phyloP scores from a whole-genome alignment of 805 yeast genomes.

The Saccharomycopsis lassenensis region DNA sequence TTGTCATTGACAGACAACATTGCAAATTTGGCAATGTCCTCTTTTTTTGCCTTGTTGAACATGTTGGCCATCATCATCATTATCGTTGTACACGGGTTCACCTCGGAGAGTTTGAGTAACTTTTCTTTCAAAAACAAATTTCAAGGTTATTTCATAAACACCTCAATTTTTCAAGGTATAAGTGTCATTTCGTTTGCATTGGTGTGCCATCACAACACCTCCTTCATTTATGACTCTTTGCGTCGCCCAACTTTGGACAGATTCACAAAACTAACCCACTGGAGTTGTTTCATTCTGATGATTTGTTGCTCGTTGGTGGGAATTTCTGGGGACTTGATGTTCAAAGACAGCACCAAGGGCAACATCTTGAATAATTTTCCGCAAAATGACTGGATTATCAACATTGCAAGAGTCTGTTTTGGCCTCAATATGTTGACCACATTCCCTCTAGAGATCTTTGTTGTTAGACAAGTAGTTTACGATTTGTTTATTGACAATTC shows the following conservation, averaged over 20 bases:
- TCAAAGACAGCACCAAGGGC: slow-evolving; percentile 73
- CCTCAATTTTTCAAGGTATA: slow-evolving; percentile 73
- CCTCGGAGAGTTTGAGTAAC: slow-evolving; percentile 10
- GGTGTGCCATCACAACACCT: slow-evolving; percentile 91
- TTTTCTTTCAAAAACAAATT: slow-evolving; percentile 28
- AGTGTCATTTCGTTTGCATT: slow-evolving; percentile 93
- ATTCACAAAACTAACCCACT: slow-evolving; percentile 70
- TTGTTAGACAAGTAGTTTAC: slow-evolving; percentile 74
- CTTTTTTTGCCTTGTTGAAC: slow-evolving; percentile 74
- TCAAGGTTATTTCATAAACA: slow-evolving; percentile 30
- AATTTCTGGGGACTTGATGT: slow-evolving; percentile 61
- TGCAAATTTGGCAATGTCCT: slow-evolving; percentile 75
- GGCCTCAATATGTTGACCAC: slow-evolving; percentile 91
- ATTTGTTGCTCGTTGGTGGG: slow-evolving; percentile 72
- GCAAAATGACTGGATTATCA: slow-evolving; percentile 59
- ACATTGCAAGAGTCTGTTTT: slow-evolving; percentile 81
- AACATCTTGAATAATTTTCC: slow-evolving; percentile 84
- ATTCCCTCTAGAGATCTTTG: slow-evolving; percentile 83
- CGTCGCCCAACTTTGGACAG: slow-evolving; percentile 64
- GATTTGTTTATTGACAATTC: slow-evolving; percentile 34
- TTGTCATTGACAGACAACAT: slow-evolving; percentile 72
- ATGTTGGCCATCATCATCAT: slow-evolving; percentile 71
- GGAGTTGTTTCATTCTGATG: slow-evolving; percentile 74
- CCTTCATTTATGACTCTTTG: slow-evolving; percentile 79
- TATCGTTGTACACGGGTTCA: slow-evolving; percentile 54